A percentile compares a stretch with the other conserved stretches of the same genome.
Evolutionary conservation across 2,329 filamentous ascomycete species (phyloP).

Genomic region (Claviceps africana): DNA sequence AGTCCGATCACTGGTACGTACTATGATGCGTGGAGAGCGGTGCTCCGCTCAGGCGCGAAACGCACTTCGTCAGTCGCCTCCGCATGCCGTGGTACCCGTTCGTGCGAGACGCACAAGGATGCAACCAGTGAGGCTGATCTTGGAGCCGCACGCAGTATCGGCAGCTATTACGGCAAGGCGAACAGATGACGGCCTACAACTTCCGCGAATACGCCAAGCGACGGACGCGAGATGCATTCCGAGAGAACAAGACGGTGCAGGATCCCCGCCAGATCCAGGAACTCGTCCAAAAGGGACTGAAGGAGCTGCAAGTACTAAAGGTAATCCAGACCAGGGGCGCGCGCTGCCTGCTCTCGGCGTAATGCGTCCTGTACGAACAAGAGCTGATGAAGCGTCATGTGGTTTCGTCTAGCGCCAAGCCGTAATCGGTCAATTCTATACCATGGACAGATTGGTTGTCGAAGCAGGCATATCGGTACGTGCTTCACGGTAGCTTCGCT

Average conservation of each 20-base stretch:
- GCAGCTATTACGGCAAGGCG: slow-evolving; percentile 72
- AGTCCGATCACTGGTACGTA: slow-evolving; percentile 41
- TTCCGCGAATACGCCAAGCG: slow-evolving; percentile 94
- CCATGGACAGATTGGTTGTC: slow-evolving; percentile 80
- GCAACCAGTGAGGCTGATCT: not conserved
- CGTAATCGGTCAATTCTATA: slow-evolving; percentile 85
- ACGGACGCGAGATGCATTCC: slow-evolving; percentile 80
- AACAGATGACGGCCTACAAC: slow-evolving; percentile 87
- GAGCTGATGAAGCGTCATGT: slow-evolving; percentile 5
- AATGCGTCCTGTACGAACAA: slow-evolving; percentile 4
- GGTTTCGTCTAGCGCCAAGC: slow-evolving; percentile 62
- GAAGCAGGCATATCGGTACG: slow-evolving; percentile 68
- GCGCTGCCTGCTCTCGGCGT: not conserved
- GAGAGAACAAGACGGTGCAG: slow-evolving; percentile 58
- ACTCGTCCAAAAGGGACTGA: slow-evolving; percentile 73
- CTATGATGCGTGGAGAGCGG: not conserved
- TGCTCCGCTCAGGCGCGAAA: not conserved
- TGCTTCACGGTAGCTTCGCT: not conserved
- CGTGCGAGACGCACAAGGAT: not conserved
- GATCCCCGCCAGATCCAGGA: slow-evolving; percentile 74
- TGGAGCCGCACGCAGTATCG: slow-evolving; percentile 53
- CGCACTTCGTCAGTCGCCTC: not conserved
- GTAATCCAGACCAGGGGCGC: slow-evolving; percentile 30
- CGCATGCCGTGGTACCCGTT: not conserved
- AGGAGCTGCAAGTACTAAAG: slow-evolving; percentile 82